phyloP scores from a whole-genome alignment of 495 filamentous ascomycete species.

The Parachaetomium inaequale region DNA sequence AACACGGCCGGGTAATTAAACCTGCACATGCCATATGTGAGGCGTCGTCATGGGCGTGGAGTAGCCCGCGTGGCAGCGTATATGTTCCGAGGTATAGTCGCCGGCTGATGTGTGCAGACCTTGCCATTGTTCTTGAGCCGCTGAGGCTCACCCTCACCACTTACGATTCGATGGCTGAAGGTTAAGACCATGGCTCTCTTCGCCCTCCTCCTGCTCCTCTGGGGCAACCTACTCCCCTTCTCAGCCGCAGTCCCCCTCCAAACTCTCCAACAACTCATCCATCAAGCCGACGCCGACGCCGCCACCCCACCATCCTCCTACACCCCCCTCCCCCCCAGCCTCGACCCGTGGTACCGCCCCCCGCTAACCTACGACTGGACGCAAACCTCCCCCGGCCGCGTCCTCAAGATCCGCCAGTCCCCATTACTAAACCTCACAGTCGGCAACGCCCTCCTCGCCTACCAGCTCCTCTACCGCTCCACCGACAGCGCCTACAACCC shows the following conservation, averaged over 20 bases:
- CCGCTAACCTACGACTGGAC: constrained; percentile 38
- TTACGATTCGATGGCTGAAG: not conserved
- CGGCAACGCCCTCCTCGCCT: constrained; percentile 28
- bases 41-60: not conserved
- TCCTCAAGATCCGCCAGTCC: constrained; percentile 42
- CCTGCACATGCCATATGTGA: not conserved
- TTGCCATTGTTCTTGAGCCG: too few species aligned
- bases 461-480: constrained; percentile 51
- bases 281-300: constrained; percentile 3
- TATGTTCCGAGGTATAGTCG: not conserved
- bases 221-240: not conserved
- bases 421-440: constrained; percentile 25
- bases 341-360: constrained; percentile 48
- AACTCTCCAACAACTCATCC: not conserved
- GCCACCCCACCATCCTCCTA: not conserved
- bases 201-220: not conserved
- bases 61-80: not conserved
- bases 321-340: not conserved
- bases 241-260: not conserved
- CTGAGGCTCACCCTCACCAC: too few species aligned
- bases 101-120: not conserved
- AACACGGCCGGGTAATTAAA: constrained; percentile 3
- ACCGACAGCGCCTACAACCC: constrained; percentile 44
- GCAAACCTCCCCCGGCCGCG: constrained; percentile 36
- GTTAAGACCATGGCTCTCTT: not conserved